Base-by-base conservation (phyloP, 2,329 filamentous ascomycete species). In the Pseudogymnoascus sp. region DNA sequence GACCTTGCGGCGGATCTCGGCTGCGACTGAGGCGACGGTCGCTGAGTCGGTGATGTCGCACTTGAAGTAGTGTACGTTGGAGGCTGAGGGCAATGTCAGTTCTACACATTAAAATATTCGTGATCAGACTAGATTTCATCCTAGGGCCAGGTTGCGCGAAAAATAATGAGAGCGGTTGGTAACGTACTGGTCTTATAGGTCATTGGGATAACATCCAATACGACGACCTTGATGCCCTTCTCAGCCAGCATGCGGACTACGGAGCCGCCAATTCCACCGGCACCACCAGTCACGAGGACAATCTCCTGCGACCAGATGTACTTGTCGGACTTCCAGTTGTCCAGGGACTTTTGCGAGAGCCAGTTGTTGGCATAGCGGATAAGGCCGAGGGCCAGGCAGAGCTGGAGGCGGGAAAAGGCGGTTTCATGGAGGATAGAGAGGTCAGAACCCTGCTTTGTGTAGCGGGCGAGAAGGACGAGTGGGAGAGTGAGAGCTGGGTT, bases 241-340 rank as follows among this genome's bases (percentile, higher is more conserved):
- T 86, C 82, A 0, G 84, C 85, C n/a, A 94, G 77, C 61, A 87
- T 72, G 66, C 80, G 79, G 12, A 88, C 88, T 2, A 91, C 80
- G 38, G 81, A 76, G 17, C 81, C 83, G 12, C 90, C 90, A 69
- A 93, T 91, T 0, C 90, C 90, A 62, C 84, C 84, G 42, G 86
- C 85, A 6, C 90, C 90, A 6, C 90, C 89, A 0, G 90, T 92
- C 17, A 92, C 80, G 44, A 92, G 77, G 2, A 90, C 85, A 59
- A 92, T 80, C 75, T 92, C 89, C 60, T 80, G 81, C 21, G 78
- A 75, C 87, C 88, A 91, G 63, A 85, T 80, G 74, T 87, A 88
- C 41, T 71, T 74, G 68, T 84, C 83, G 9, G 67, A 71, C 1
- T 71, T 76, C 77, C 79, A 84, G 70, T 80, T 81, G 70, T 81